phyloP scores from a whole-genome alignment of 1,284 basidiomycete species.

The Boletus semigastroideus region DNA sequence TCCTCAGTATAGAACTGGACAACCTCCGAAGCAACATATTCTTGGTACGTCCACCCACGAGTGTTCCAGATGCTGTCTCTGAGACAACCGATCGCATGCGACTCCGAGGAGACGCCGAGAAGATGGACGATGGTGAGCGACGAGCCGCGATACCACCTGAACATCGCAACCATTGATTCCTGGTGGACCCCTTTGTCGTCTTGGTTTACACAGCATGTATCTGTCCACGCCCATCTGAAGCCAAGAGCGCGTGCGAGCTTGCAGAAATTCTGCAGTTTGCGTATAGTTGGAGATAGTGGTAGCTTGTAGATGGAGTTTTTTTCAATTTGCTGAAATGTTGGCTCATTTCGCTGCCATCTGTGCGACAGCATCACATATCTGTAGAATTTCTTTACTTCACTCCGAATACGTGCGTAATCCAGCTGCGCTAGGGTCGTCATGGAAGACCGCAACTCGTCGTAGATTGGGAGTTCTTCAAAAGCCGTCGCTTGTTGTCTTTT shows the following conservation, averaged over 20 bases:
- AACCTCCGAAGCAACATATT: neutral
- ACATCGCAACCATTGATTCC: neutral
- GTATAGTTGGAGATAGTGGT: neutral
- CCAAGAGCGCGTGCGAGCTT: neutral
- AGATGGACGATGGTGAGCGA: neutral
- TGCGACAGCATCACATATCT: conserved; percentile 17
- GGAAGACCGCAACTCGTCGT: neutral
- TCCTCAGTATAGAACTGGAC: no score
- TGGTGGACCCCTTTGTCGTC: neutral
- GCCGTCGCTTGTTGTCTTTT: neutral
- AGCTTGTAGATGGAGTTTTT: neutral
- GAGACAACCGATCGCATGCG: neutral
- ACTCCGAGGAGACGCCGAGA: neutral
- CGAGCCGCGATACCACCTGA: neutral
- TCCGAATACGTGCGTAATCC: conserved; percentile 5
- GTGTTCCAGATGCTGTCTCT: neutral
- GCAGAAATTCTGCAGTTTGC: neutral
- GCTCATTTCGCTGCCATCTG: conserved; percentile 5
- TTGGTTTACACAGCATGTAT: neutral
- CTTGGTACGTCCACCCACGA: neutral
- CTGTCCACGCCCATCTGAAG: neutral
- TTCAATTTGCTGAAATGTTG: neutral
- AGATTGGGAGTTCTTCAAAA: neutral
- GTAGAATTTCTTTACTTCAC: conserved; percentile 7
- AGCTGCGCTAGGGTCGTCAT: neutral